These are phyloP conservation scores for Pythium rhizo-oryzae DNA, from an alignment of 352 stramenopile genomes.

Conservation along the genomic window DNA sequence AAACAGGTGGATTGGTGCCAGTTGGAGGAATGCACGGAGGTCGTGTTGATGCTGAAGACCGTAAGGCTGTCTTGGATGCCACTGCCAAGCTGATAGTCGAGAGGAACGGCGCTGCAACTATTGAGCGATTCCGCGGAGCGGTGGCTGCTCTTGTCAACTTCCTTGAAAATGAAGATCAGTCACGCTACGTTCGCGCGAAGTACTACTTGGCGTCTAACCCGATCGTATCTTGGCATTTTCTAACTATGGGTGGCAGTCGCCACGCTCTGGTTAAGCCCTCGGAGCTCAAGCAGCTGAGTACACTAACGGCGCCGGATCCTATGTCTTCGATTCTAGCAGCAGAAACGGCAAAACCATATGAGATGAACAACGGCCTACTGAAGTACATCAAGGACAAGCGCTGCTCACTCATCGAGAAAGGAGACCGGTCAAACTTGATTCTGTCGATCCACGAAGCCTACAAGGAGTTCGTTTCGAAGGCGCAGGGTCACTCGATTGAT, in stretches of 20 bases:
- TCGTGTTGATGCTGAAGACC: no score
- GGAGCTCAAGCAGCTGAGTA: neutral
- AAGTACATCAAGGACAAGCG: neutral
- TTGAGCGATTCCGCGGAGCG: neutral
- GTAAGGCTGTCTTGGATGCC: no score
- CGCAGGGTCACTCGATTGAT: no score
- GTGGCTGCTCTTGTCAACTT: neutral
- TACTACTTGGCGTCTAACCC: neutral
- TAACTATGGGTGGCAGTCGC: neutral
- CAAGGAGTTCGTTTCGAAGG: no score
- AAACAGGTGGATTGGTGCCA: no score
- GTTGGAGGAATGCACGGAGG: no score
- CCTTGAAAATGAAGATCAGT: neutral
- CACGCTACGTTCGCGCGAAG: neutral
- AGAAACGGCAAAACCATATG: no score
- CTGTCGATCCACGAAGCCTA: neutral
- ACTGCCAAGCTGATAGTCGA: no score
- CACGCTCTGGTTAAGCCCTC: no score
- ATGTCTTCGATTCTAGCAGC: no score
- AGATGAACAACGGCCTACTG: neutral
- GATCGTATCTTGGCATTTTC: neutral
- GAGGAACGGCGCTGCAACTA: no score
- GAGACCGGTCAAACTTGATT: neutral
- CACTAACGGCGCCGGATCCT: no score
- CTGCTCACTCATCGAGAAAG: neutral